Conservation (phyloP, 2,329 filamentous ascomycete genomes). For the Diplodia sapinea region DNA sequence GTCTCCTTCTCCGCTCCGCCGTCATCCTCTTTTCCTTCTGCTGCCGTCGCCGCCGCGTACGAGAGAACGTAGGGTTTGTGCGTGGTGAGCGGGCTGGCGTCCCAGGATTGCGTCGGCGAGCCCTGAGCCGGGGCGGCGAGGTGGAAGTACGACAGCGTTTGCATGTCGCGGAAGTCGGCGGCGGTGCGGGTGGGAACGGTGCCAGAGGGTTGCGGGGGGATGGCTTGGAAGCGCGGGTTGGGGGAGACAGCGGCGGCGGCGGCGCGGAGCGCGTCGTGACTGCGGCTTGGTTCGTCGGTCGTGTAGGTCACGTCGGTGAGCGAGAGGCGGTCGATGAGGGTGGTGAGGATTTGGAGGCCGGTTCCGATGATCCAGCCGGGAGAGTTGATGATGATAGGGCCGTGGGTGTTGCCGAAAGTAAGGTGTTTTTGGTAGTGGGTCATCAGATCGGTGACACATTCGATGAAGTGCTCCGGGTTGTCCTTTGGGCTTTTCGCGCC, state of each 20-base stretch:
- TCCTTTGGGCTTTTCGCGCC: conserved; percentile 69
- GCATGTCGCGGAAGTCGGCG: conserved; percentile 72
- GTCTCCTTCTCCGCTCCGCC: neutral
- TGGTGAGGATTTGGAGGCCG: conserved; percentile 67
- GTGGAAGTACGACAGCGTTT: conserved; percentile 82
- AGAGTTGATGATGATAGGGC: conserved; percentile 73
- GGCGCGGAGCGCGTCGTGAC: conserved; percentile 59
- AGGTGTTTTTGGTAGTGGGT: conserved; percentile 59
- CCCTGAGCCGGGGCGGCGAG: conserved; percentile 38
- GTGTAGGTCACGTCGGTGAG: conserved; percentile 69
- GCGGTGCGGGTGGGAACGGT: conserved; percentile 61
- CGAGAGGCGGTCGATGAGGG: conserved; percentile 60
- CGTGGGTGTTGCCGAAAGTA: conserved; percentile 44
- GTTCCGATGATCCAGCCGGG: conserved; percentile 76
- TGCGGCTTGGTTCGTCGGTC: conserved; percentile 64
- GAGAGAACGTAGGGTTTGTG: conserved; percentile 66
- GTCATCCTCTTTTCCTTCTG: too few species aligned
- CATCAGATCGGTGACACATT: conserved; percentile 68
- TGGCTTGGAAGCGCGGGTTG: conserved; percentile 51
- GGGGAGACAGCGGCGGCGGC: conserved; percentile 40
- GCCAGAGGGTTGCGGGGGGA: conserved; percentile 61
- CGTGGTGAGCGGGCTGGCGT: conserved; percentile 61
- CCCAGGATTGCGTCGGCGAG: conserved; percentile 52
- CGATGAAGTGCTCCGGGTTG: conserved; percentile 70
- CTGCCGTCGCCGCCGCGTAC: conserved; percentile 55